These are phyloP conservation scores for Lotmaria passim DNA, from an alignment of 208 protist genomes.

Conservation along the genomic window DNA sequence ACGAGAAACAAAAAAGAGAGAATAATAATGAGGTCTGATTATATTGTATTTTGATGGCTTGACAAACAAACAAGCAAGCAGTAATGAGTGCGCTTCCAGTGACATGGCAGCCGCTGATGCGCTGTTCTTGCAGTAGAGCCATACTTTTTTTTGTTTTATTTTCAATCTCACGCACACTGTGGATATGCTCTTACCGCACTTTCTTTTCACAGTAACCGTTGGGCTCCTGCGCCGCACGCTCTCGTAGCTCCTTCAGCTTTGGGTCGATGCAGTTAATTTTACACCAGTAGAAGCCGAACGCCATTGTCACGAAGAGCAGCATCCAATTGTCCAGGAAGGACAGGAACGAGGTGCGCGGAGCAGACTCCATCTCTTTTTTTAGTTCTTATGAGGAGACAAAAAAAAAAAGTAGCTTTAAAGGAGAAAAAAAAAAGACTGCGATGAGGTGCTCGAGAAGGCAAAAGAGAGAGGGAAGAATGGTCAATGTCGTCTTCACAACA, in stretches of 20 bases:
- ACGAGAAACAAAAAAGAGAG: no score
- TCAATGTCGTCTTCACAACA: neutral
- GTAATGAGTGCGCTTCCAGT: no score
- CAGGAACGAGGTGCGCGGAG: constrained; percentile 30
- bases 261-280: constrained; percentile 27
- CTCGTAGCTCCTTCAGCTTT: constrained; percentile 15
- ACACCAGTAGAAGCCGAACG: constrained; percentile 38
- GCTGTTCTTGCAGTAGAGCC: no score
- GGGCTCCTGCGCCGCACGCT: neutral
- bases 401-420: constrained; percentile 1
- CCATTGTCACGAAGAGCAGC: constrained; percentile 47
- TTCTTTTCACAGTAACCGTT: constrained; percentile 15
- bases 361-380: constrained; percentile 2
- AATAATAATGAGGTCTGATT: no score
- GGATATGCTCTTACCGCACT: neutral
- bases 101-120: no score
- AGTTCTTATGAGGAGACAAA: neutral
- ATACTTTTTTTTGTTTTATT: no score
- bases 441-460: neutral
- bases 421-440: neutral
- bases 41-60: no score
- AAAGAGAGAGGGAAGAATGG: neutral
- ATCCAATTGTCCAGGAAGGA: constrained; percentile 56
- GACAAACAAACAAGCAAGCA: no score
- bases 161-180: no score